Percentiles rank a stretch among this genome's conserved stretches.
Evolutionary conservation across 768 basidiomycete genomes (phyloP).

Genomic region (Pleurotus djamor): DNA sequence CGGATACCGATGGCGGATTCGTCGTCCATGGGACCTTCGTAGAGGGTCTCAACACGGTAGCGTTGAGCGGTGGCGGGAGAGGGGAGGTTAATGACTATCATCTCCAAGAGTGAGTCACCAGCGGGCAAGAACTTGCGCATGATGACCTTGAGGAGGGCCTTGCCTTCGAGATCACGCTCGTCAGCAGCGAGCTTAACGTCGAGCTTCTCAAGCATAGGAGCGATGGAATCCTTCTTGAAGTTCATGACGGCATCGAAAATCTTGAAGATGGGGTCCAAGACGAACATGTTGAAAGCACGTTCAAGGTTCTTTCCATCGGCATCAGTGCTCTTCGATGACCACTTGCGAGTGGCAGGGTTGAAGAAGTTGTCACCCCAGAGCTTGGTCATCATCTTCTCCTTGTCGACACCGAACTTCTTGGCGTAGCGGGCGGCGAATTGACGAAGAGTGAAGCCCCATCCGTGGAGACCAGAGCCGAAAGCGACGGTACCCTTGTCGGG

Average conservation of each 20-base stretch:
- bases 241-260: conserved; percentile 99
- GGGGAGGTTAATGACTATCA: conserved; percentile 99
- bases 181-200: conserved; percentile 86
- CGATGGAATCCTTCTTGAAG: conserved; percentile 92
- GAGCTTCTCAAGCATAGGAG: conserved; percentile 91
- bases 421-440: conserved; percentile 94
- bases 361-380: conserved; percentile 99
- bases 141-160: conserved; percentile 92
- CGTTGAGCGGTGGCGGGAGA: conserved; percentile 96
- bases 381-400: conserved; percentile 96
- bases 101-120: conserved; percentile 97
- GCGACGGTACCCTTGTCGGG: conserved; percentile 98
- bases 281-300: conserved; percentile 98
- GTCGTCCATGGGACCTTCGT: conserved; percentile 99
- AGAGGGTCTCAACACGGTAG: conserved; percentile 99
- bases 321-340: conserved; percentile 77
- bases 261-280: conserved; percentile 98
- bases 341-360: conserved; percentile 96
- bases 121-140: conserved; percentile 99
- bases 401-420: conserved; percentile 99
- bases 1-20: conserved; percentile 98
- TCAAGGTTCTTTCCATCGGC: conserved; percentile 91
- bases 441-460: conserved; percentile 99
- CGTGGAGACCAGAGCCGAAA: conserved; percentile 98
- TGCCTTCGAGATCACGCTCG: conserved; percentile 93